Evolutionary conservation across 805 yeast species (phyloP).

Genomic region (Yamadazyma ubonensis): DNA sequence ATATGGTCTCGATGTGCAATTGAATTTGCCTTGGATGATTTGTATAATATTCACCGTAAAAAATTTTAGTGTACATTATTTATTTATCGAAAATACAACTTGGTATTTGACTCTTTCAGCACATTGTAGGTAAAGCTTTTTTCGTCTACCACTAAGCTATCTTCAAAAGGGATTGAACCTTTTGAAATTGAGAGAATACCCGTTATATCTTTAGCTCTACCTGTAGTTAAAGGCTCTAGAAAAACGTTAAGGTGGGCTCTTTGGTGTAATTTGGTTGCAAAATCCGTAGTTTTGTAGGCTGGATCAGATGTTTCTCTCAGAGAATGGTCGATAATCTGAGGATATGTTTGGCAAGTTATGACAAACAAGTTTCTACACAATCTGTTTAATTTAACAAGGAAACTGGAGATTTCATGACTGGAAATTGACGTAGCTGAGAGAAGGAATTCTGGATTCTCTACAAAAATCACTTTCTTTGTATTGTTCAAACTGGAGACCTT

Average conservation of each 20-base stretch:
- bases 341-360: slow-evolving; percentile 35
- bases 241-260: slow-evolving; percentile 52
- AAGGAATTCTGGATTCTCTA: slow-evolving; percentile 50
- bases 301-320: slow-evolving; percentile 22
- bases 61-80: slow-evolving; percentile 12
- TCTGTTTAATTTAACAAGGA: slow-evolving; percentile 33
- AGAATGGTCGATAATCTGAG: slow-evolving; percentile 31
- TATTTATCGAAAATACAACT: slow-evolving; percentile 42
- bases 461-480: slow-evolving; percentile 28
- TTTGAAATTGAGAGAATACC: slow-evolving; percentile 62
- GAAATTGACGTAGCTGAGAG: slow-evolving; percentile 41
- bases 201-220: slow-evolving; percentile 78
- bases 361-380: slow-evolving; percentile 35
- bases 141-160: slow-evolving; percentile 40
- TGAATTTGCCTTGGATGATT: slow-evolving; percentile 83
- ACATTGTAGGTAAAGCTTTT: slow-evolving; percentile 63
- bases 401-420: slow-evolving; percentile 33
- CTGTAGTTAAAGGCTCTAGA: slow-evolving; percentile 70
- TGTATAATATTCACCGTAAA: slow-evolving; percentile 49
- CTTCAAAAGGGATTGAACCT: slow-evolving; percentile 48
- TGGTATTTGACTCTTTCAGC: slow-evolving; percentile 52
- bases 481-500: slow-evolving; percentile 10
- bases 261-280: slow-evolving; percentile 48
- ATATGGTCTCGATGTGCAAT: slow-evolving; percentile 86
- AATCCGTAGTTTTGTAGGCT: slow-evolving; percentile 44